These are phyloP conservation scores for Groenewaldozyma tartarivorans DNA, from an alignment of 805 yeast species.

Conservation along the genomic window DNA sequence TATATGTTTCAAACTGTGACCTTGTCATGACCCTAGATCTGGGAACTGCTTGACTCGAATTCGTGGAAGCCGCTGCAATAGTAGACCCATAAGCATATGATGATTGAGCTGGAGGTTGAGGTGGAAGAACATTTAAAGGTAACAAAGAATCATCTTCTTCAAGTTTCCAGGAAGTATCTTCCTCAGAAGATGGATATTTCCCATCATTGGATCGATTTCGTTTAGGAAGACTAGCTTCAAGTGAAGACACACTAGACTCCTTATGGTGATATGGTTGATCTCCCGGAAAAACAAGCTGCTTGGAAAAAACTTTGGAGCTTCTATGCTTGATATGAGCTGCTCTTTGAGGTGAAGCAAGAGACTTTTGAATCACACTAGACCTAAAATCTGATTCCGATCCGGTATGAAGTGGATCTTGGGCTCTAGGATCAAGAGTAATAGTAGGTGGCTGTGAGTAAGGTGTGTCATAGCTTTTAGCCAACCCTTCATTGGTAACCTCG, in stretches of 20 bases:
- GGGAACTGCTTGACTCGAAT: constrained; percentile 4
- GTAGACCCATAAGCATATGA: constrained; percentile 3
- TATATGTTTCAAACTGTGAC: constrained; percentile 21
- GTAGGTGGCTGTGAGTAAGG: background rate
- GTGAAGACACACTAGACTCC: background rate
- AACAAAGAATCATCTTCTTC: constrained; percentile 15
- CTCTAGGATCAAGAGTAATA: background rate
- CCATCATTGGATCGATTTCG: background rate
- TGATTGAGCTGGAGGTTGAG: constrained; percentile 6
- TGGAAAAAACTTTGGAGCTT: constrained; percentile 14
- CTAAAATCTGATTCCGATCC: background rate
- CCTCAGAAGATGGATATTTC: background rate
- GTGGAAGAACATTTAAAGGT: constrained; percentile 9
- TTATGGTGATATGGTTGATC: background rate
- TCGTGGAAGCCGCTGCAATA: no score
- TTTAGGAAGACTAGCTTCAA: background rate
- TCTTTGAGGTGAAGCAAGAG: background rate
- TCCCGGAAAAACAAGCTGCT: constrained; percentile 13
- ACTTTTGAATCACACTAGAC: background rate
- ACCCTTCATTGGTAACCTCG: background rate
- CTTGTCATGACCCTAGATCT: constrained; percentile 20
- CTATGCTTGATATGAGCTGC: background rate
- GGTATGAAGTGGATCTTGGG: background rate
- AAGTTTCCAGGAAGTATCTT: constrained; percentile 1
- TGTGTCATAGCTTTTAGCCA: background rate